Evolutionary conservation across 257 asterid genomes (phyloP), one percentile per base, ranked within the genome.

Genomic region (Echium plantagineum): DNA sequence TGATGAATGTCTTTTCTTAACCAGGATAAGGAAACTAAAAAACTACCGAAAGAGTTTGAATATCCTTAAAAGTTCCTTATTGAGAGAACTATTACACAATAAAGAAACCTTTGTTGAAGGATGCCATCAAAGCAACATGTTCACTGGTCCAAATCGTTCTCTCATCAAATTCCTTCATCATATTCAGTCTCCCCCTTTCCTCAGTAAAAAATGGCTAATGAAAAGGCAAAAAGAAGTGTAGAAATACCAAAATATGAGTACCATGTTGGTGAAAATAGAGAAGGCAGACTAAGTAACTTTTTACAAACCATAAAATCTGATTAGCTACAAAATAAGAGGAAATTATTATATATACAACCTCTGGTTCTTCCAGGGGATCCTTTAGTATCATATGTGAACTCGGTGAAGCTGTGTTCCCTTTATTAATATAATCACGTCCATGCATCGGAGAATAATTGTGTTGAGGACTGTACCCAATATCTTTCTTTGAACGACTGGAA

Each of bases 351-450:
- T 35, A 9, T 64, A 67, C 60, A 63, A 79, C 98, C 94, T 82
- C 95, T 73, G 96, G 98, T 73, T 79, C 93, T 78, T 91, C 93
- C 53, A 88, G 72, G 18, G 94, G 87, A 71, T 88, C 95, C 83
- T 77, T 83, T 77, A 91, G 69, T 63, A 91, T 78, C 70, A 85
- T 65, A 75, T 85, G 96, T 52, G 98, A 91, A 66, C 93, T 79
- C 58, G 70, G 51, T 59, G 85, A 72, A 68, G 78, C 70, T 48
- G 84, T 87, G 69, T 86, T 85, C 58, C 66, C 77, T 79, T 75
- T 71, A 47, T 69, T 32, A 68, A 66, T 61, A 57, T 64, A 69
- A 70, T 83, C 93, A 65, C 67, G 72, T 66, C 77, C 76, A 76
- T 63, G 79, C 49, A 77, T 56, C 63, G 77, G 76, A 60, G 77